These are phyloP conservation scores for Candida khao-thaluensis DNA, from an alignment of 805 yeast species.

Conservation along the genomic window DNA sequence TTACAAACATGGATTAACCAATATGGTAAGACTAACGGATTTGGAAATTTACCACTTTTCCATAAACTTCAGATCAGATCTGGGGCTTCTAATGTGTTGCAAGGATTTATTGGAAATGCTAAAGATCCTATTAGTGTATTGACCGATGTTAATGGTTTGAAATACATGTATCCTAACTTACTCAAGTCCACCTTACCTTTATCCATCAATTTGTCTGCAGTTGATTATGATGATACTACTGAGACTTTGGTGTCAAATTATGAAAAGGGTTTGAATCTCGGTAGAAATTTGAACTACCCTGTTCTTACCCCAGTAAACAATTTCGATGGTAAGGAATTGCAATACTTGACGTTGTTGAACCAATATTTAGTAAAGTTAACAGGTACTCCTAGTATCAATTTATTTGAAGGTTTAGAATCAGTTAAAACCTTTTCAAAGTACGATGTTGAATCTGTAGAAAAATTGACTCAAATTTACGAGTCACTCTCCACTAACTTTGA, in stretches of 20 bases:
- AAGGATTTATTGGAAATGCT: slow-evolving; percentile 55
- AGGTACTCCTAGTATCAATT: slow-evolving; percentile 60
- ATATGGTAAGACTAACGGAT: slow-evolving; percentile 48
- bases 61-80: slow-evolving; percentile 68
- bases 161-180: slow-evolving; percentile 65
- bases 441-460: slow-evolving; percentile 43
- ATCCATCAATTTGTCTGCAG: slow-evolving; percentile 71
- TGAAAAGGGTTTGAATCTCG: slow-evolving; percentile 56
- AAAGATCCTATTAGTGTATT: slow-evolving; percentile 47
- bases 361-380: slow-evolving; percentile 53
- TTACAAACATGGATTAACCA: slow-evolving; percentile 58
- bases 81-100: slow-evolving; percentile 78
- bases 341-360: slow-evolving; percentile 63
- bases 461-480: slow-evolving; percentile 39
- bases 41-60: slow-evolving; percentile 59
- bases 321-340: slow-evolving; percentile 55
- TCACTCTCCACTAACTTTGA: slow-evolving; percentile 30
- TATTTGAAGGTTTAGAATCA: slow-evolving; percentile 78
- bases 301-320: slow-evolving; percentile 64
- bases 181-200: slow-evolving; percentile 48
- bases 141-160: slow-evolving; percentile 66
- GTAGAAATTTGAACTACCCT: slow-evolving; percentile 62
- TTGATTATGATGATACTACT: slow-evolving; percentile 59
- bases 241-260: slow-evolving; percentile 63
- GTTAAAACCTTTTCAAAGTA: slow-evolving; percentile 50